A percentile compares a stretch with the other conserved stretches of the same genome.
phyloP scores from a whole-genome alignment of 306 rosid genomes.

The Mimosa pudica region DNA sequence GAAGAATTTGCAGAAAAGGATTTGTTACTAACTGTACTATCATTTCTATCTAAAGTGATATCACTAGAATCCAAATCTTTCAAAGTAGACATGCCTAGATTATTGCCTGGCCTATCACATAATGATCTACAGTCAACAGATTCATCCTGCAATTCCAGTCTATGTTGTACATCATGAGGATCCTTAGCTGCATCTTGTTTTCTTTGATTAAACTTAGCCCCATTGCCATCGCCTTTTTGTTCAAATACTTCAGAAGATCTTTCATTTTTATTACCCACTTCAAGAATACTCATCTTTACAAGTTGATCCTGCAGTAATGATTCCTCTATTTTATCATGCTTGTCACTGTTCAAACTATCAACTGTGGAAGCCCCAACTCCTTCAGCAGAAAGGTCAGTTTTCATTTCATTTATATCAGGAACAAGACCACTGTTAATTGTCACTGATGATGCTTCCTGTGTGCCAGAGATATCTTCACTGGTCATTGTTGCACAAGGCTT shows the following conservation, averaged over 20 bases:
- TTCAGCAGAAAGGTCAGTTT: constrained; percentile 35
- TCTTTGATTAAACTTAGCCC: background rate
- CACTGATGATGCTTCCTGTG: constrained; percentile 37
- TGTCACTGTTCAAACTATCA: constrained; percentile 33
- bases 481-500: constrained; percentile 28
- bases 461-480: constrained; percentile 37
- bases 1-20: constrained; percentile 33
- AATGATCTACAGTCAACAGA: constrained; percentile 40
- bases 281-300: constrained; percentile 22
- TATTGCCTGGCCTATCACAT: constrained; percentile 29
- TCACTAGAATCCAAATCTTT: constrained; percentile 37
- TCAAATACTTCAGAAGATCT: constrained; percentile 34
- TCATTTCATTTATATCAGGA: constrained; percentile 40
- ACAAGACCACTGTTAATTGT: constrained; percentile 28
- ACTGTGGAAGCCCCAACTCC: constrained; percentile 35
- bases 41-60: constrained; percentile 41
- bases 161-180: background rate
- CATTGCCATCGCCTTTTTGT: constrained; percentile 28
- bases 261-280: constrained; percentile 35
- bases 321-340: constrained; percentile 32
- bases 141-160: constrained; percentile 38
- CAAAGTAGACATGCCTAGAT: constrained; percentile 32
- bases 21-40: constrained; percentile 39
- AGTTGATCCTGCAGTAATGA: constrained; percentile 37
- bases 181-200: background rate